Base-by-base conservation (phyloP, 345 rosid species). In the Laguncularia racemosa region DNA sequence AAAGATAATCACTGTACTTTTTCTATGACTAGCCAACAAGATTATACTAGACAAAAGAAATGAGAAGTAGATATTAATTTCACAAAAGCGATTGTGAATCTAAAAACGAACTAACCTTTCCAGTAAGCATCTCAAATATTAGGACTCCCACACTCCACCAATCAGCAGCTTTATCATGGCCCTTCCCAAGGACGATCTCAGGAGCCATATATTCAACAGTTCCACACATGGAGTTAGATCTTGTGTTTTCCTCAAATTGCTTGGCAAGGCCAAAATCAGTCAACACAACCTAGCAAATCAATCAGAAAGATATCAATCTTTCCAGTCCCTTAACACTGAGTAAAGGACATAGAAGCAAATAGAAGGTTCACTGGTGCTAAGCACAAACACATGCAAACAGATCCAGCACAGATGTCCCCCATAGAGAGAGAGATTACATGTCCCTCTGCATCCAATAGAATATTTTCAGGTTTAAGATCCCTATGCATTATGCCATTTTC, bases 91-190 rank as follows among this genome's bases (percentile, higher is more conserved):
- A 7, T 33, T 7, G 40, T 33, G 40, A 33, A 33, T 33, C 9
- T 33, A 33, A 9, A 33, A 23, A 15, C 20, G 61, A 16, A 4
- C 67, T 65, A 62, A 86, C 97, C 95, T 86, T 73, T 50, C 88
- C 99, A 9, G 95, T 89, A 46, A 89, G 96, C 97, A 92, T 92
- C 79, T 92, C 99, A 79, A 73, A 86, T 53, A 89, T 61, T 46
- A 92, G 76, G 67, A 86, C 70, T 48, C 99, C 99, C 40, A 84
- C 89, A 52, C 98, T 92, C 98, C 98, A 92, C 97, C 98, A 92
- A 46, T 92, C 98, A 3, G 98, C 93, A 56, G 96, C 81, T 69
- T 92, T 92, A 62, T 92, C 80, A 68, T 92, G 97, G 23, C 97
- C 99, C 72, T 77, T 92, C 12, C 98, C 99, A 6, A 70, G 78